These are phyloP conservation scores for Beauveria sp. DNA, from an alignment of 2,329 filamentous ascomycete species.

Conservation along the genomic window DNA sequence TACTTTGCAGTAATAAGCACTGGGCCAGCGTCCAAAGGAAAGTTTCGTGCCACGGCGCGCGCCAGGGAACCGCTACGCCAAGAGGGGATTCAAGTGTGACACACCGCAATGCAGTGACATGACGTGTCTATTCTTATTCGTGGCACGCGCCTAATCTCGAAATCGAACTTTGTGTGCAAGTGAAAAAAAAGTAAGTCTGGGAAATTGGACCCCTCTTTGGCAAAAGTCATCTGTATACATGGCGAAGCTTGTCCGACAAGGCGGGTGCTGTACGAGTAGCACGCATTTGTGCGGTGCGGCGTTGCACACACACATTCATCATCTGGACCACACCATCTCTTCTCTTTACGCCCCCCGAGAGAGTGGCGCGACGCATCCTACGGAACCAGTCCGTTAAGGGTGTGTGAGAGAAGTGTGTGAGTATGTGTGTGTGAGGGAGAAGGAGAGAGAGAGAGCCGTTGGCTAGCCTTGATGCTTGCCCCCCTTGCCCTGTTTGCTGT, in stretches of 20 bases:
- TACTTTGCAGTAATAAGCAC: not conserved
- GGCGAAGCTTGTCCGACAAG: not conserved
- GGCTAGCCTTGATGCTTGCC: not conserved
- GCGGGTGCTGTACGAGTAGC: not conserved
- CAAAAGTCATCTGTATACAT: not conserved
- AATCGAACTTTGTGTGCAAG: not conserved
- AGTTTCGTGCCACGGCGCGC: not conserved
- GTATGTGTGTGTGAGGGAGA: not conserved
- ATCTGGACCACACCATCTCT: not conserved
- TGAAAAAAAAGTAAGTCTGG: not conserved
- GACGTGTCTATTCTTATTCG: not conserved
- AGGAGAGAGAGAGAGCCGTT: not conserved
- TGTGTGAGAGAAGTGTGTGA: not conserved
- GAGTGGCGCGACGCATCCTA: not conserved
- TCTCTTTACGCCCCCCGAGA: not conserved
- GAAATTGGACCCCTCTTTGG: not conserved
- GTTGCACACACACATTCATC: not conserved
- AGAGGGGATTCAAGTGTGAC: not conserved
- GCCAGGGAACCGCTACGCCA: conserved; percentile 6
- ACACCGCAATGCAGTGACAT: not conserved
- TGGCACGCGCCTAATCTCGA: not conserved
- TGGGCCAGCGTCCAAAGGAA: not conserved
- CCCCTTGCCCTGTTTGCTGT: not conserved
- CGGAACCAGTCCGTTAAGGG: not conserved
- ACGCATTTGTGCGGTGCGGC: conserved; percentile 4